These are phyloP conservation scores for Calonectria pauciramosa DNA, from an alignment of 2,329 filamentous ascomycete species.

Conservation along the genomic window DNA sequence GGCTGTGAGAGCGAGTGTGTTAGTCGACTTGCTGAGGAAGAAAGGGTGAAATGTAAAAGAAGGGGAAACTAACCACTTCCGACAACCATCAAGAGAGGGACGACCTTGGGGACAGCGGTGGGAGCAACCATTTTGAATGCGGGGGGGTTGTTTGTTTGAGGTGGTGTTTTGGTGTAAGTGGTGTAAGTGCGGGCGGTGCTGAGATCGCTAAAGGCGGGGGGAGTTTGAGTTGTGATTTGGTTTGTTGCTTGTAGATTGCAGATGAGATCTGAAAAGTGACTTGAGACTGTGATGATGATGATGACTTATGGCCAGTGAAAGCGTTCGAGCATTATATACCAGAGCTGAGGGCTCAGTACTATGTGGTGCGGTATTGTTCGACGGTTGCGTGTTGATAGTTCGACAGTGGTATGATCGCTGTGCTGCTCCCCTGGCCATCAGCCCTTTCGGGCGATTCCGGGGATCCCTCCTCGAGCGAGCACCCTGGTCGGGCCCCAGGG, in stretches of 20 bases:
- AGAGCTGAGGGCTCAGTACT: not conserved
- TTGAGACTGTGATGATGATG: conserved; percentile 28
- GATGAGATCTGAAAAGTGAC: conserved; percentile 26
- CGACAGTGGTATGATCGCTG: conserved; percentile 42
- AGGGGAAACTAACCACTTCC: conserved; percentile 34
- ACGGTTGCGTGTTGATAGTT: conserved; percentile 39
- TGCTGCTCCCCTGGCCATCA: conserved; percentile 29
- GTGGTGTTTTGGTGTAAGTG: conserved; percentile 31
- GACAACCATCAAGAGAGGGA: conserved; percentile 40
- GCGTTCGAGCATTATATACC: conserved; percentile 34
- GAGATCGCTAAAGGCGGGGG: conserved; percentile 17
- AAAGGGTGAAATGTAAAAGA: not conserved
- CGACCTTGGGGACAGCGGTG: conserved; percentile 39
- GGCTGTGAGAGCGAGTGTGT: conserved; percentile 1
- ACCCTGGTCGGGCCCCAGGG: not conserved
- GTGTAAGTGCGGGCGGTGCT: conserved; percentile 15
- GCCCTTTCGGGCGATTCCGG: conserved; percentile 32
- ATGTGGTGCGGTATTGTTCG: conserved; percentile 24
- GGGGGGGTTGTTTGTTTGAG: not conserved
- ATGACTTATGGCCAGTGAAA: conserved; percentile 23
- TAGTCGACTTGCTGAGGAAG: not conserved
- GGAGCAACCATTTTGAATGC: conserved; percentile 37
- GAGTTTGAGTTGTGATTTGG: conserved; percentile 22
- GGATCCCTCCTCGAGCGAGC: conserved; percentile 10
- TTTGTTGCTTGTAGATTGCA: not conserved